phyloP scores from a whole-genome alignment of 2,329 filamentous ascomycete species.

The Stagonosporopsis vannaccii region DNA sequence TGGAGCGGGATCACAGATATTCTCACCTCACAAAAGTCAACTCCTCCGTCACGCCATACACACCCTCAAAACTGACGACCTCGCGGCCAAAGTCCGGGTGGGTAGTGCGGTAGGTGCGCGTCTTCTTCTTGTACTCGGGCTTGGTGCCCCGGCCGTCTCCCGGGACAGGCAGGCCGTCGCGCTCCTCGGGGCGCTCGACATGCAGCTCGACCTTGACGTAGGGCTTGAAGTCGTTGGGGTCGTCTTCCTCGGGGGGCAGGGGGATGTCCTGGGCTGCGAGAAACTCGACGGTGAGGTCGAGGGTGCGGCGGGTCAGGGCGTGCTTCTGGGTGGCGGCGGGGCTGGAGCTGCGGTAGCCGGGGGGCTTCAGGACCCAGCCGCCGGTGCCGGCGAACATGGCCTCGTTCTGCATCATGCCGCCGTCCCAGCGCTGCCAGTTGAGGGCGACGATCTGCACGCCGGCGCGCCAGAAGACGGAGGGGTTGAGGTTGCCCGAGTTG shows the following conservation, averaged over 20 bases:
- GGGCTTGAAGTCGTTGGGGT: constrained; percentile 70
- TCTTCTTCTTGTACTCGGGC: constrained; percentile 57
- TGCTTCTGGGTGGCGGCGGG: constrained; percentile 51
- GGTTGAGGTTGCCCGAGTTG: constrained; percentile 85
- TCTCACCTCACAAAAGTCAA: constrained; percentile 58
- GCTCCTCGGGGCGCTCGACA: constrained; percentile 70
- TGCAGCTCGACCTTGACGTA: constrained; percentile 83
- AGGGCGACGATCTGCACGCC: constrained; percentile 90
- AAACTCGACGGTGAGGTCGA: constrained; percentile 75
- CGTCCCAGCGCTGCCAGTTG: constrained; percentile 92
- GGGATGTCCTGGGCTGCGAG: constrained; percentile 80
- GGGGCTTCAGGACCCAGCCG: constrained; percentile 87
- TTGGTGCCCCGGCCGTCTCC: constrained; percentile 62
- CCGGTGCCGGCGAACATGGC: constrained; percentile 84
- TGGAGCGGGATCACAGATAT: constrained; percentile 15
- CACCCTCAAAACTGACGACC: constrained; percentile 53
- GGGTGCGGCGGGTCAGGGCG: constrained; percentile 58
- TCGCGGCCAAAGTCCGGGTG: constrained; percentile 57
- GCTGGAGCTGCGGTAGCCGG: constrained; percentile 67
- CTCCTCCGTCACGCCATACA: constrained; percentile 55
- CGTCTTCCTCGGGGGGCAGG: constrained; percentile 64
- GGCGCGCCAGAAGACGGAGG: constrained; percentile 83
- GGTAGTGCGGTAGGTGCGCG: constrained; percentile 52
- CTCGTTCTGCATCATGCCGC: constrained; percentile 95
- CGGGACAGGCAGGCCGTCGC: constrained; percentile 50